phyloP scores from a whole-genome alignment of 768 basidiomycete genomes.

The Suillus occidentalis region DNA sequence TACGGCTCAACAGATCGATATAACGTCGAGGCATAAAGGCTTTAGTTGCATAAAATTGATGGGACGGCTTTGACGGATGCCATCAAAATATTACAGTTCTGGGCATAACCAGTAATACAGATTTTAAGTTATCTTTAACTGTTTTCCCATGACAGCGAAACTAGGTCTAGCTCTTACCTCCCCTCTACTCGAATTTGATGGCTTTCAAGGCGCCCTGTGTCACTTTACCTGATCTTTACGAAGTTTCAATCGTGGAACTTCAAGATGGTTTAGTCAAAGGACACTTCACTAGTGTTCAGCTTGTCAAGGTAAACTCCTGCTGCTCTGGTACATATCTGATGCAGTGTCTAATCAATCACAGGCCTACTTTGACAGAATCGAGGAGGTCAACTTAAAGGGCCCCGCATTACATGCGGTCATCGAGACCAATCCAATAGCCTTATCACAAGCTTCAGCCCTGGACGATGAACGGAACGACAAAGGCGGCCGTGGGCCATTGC shows the following conservation, averaged over 20 bases:
- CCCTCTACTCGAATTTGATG: not conserved
- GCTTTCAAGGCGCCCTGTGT: not conserved
- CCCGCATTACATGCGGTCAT: conserved; percentile 57
- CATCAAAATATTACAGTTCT: too few relatives aligned
- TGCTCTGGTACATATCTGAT: not conserved
- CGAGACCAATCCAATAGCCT: conserved; percentile 55
- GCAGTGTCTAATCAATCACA: conserved; percentile 19
- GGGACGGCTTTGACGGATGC: too few relatives aligned
- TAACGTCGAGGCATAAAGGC: too few relatives aligned
- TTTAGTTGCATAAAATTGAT: too few relatives aligned
- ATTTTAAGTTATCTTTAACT: too few relatives aligned
- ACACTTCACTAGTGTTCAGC: not conserved
- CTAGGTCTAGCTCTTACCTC: too few relatives aligned
- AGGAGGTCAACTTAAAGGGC: conserved; percentile 66
- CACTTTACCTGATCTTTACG: not conserved
- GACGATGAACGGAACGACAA: conserved; percentile 43
- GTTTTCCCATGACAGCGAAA: not conserved
- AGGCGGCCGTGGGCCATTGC: conserved; percentile 45
- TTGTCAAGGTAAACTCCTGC: not conserved
- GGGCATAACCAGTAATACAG: too few relatives aligned
- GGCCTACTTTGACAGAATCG: conserved; percentile 68
- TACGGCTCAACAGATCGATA: too few relatives aligned
- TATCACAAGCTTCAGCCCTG: conserved; percentile 49
- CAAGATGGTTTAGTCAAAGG: not conserved
- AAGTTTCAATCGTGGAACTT: not conserved